Percentiles rank a stretch among this genome's conserved stretches.
These are phyloP conservation scores for Pelargonium nanum DNA, from an alignment of 345 rosid genomes.

Conservation along the genomic window DNA sequence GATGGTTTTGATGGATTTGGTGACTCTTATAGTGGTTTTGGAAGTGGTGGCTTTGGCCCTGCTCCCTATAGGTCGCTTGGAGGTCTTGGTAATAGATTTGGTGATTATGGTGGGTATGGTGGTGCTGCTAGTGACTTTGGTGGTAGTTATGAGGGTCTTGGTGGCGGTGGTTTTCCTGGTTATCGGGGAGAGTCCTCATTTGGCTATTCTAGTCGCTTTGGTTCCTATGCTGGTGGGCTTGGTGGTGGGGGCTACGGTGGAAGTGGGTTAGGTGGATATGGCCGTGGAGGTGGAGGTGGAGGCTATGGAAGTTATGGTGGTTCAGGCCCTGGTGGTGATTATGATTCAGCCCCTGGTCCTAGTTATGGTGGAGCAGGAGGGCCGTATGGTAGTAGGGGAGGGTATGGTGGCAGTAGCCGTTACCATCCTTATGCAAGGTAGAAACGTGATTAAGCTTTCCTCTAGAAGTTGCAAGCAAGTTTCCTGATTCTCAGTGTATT, in stretches of 20 bases:
- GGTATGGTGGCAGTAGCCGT: constrained; percentile 19
- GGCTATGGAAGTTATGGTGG: constrained; percentile 18
- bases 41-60: constrained; percentile 22
- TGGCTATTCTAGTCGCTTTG: constrained; percentile 20
- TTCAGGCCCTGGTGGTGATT: constrained; percentile 18
- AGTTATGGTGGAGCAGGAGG: constrained; percentile 16
- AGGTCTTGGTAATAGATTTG: constrained; percentile 17
- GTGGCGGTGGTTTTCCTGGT: constrained; percentile 15
- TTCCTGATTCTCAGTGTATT: too few relatives aligned
- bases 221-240: constrained; percentile 9
- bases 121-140: constrained; percentile 15
- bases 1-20: constrained; percentile 19
- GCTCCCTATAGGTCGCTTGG: constrained; percentile 19
- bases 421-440: constrained; percentile 23
- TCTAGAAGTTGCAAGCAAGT: constrained; percentile 14
- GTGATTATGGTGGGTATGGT: constrained; percentile 18
- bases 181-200: constrained; percentile 17
- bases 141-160: constrained; percentile 10
- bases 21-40: constrained; percentile 17
- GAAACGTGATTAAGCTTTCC: constrained; percentile 13
- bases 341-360: constrained; percentile 18
- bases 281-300: constrained; percentile 18
- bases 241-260: constrained; percentile 5
- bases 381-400: constrained; percentile 15
- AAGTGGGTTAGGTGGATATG: constrained; percentile 13